Evolutionary conservation across 345 rosid genomes (phyloP), one percentile per base, ranked within the genome.

Genomic region (Salix exigua): DNA sequence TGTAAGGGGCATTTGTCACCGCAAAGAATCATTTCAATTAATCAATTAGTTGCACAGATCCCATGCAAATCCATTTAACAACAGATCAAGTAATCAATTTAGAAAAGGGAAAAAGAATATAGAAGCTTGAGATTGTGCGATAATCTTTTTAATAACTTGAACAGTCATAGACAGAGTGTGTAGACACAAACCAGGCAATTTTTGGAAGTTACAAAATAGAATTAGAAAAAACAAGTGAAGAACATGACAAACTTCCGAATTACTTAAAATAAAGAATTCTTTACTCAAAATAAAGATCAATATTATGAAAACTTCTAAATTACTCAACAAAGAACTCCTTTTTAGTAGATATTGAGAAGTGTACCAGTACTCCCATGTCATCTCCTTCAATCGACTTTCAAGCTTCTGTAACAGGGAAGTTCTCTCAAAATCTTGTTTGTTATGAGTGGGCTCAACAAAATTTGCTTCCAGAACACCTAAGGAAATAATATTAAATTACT

Each of bases 361-460:
- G 78, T 83, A 96, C 99, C 98, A 96, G 86, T 91, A 96, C 80
- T 96, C 99, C 78, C 73, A 78, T 12, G 96, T 90, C 99, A 96
- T 93, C 80, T 93, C 96, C 84, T 93, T 96, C 82, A 96, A 81
- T 51, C 99, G 97, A 80, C 26, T 66, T 91, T 96, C 99, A 83
- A 93, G 96, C 84, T 89, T 96, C 82, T 96, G 98, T 79, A 96
- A 91, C 72, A 96, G 91, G 75, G 94, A 82, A 78, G 99, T 96
- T 82, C 93, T 96, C 87, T 96, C 99, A 78, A 96, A 92, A 75
- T 92, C 99, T 82, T 93, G 99, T 84, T 96, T 96, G 88, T 89
- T 90, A 86, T 96, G 99, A 78, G 93, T 88, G 62, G 99, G 99
- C 88, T 96, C 90, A 60, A 96, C 74, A 83, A 92, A 91, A 84